These are phyloP conservation scores for Shiraia sp. DNA, from an alignment of 2,329 filamentous ascomycete genomes.

Conservation along the genomic window DNA sequence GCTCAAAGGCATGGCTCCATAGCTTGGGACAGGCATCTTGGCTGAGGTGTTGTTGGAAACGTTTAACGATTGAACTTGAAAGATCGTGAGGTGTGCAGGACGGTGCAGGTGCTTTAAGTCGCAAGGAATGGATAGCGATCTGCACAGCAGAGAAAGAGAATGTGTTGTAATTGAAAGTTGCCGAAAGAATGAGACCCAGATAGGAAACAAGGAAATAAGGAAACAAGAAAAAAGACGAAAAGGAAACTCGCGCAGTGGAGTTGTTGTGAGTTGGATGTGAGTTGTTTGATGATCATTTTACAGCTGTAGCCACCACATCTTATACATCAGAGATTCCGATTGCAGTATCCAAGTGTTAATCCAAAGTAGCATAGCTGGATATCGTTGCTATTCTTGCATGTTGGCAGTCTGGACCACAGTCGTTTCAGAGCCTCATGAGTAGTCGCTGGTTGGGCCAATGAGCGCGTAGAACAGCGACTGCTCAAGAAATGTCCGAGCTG, in stretches of 20 bases:
- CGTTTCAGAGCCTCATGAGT: conserved; percentile 45
- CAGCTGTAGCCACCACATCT: conserved; percentile 23
- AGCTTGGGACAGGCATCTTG: conserved; percentile 61
- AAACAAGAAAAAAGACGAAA: conserved; percentile 36
- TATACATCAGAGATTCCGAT: conserved; percentile 27
- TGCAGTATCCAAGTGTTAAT: conserved; percentile 21
- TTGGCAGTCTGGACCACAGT: conserved; percentile 29
- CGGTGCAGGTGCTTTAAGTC: conserved; percentile 25
- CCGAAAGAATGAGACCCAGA: conserved; percentile 26
- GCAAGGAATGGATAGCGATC: conserved; percentile 37
- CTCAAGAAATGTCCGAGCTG: conserved; percentile 42
- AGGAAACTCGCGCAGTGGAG: conserved; percentile 38
- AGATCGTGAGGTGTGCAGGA: conserved; percentile 21
- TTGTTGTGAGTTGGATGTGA: conserved; percentile 37
- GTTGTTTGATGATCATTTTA: conserved; percentile 35
- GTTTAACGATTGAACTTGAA: conserved; percentile 18
- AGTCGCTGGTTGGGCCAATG: conserved; percentile 44
- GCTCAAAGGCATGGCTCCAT: conserved; percentile 70
- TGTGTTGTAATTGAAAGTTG: conserved; percentile 15
- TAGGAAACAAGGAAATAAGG: conserved; percentile 40
- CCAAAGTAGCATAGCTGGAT: conserved; percentile 24
- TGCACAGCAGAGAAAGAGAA: conserved; percentile 43
- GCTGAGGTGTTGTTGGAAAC: conserved; percentile 18
- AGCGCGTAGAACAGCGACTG: conserved; percentile 29
- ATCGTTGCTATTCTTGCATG: conserved; percentile 42